Evolutionary conservation across 257 asterid genomes (phyloP), one percentile per base, ranked within the genome.

Genomic region (Craterostigma plantagineum): DNA sequence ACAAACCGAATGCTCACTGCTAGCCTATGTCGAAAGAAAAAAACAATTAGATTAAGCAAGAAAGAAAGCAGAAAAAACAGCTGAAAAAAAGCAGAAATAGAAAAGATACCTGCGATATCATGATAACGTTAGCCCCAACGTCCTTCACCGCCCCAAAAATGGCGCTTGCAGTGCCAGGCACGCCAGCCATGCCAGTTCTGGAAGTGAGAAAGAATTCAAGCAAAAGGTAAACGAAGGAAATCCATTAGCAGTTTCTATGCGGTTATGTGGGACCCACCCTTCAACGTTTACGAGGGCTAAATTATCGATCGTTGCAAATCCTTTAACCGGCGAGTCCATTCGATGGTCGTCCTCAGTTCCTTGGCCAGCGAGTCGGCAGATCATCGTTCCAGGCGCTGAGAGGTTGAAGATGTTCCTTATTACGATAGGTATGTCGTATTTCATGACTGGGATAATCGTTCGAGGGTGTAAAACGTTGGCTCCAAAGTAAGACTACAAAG

Each of bases 171-270:
- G 99, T 90, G 59, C 99, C 99, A 58, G 95, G 99, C 49, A 90
- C 94, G 49, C 99, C 99, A 41, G 95, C 99, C 99, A 90, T 83
- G 68, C 99, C 99, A 60, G 99, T 90, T 67, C 99, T 90, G 78
- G 53, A 61, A 53, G 52, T 43, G 53, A 42, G 41, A 43, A 50
- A 48, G n/a, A n/a, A n/a, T n/a, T 49, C 58, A 38, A 38, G 13
- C 45, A 50, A n/a, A n/a, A 12, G 35, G 23, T 34, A 33, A 37
- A 1, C 11, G 6, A 37, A 48, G 42, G 34, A 35, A 54, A 38
- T 4, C 7, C 7, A 16, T n/a, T 18, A 16, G 52, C 45, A 42
- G 36, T 17, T 38, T 16, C 34, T n/a, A 18, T 38, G 35, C 38
- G 42, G 45, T 52, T 41, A 35, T 14, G n/a, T n/a, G 45, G 57